Evolutionary conservation across 139 green algal species (phyloP).

Genomic region (Micractinium sp.): DNA sequence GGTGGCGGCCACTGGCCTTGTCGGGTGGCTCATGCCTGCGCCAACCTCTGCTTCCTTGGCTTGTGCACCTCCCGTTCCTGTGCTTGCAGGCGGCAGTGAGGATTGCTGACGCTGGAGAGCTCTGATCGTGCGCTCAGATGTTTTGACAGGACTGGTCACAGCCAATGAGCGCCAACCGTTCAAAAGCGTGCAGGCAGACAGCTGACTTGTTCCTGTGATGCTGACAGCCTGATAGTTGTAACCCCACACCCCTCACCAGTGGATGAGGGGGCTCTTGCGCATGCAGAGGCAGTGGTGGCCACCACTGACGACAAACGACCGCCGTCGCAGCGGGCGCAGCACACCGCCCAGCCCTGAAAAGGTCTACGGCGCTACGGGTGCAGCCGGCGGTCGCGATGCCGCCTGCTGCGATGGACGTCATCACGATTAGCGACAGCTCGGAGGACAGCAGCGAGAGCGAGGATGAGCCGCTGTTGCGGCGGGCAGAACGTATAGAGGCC

Average conservation of each 20-base stretch:
- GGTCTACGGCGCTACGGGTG: not conserved
- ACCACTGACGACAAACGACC: too few species aligned
- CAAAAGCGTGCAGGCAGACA: too few species aligned
- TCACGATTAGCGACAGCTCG: not conserved
- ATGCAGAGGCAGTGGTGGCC: too few species aligned
- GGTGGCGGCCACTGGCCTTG: too few species aligned
- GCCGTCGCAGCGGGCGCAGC: not conserved
- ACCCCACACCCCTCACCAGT: too few species aligned
- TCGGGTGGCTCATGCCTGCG: too few species aligned
- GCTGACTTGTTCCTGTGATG: too few species aligned
- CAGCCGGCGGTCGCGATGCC: not conserved
- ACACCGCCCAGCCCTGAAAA: not conserved
- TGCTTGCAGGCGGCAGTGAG: not conserved
- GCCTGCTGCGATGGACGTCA: not conserved
- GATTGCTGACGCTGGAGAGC: not conserved
- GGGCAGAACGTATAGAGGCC: not conserved
- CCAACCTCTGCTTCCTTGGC: too few species aligned
- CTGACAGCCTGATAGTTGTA: too few species aligned
- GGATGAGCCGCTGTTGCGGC: not conserved
- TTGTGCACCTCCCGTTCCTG: too few species aligned
- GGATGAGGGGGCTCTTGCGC: too few species aligned
- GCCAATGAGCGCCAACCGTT: not conserved
- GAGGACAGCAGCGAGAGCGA: not conserved
- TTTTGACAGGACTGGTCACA: not conserved
- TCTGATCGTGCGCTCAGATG: not conserved